These are phyloP conservation scores for Lipomyces sp. DNA, from an alignment of 805 yeast species.

Conservation along the genomic window DNA sequence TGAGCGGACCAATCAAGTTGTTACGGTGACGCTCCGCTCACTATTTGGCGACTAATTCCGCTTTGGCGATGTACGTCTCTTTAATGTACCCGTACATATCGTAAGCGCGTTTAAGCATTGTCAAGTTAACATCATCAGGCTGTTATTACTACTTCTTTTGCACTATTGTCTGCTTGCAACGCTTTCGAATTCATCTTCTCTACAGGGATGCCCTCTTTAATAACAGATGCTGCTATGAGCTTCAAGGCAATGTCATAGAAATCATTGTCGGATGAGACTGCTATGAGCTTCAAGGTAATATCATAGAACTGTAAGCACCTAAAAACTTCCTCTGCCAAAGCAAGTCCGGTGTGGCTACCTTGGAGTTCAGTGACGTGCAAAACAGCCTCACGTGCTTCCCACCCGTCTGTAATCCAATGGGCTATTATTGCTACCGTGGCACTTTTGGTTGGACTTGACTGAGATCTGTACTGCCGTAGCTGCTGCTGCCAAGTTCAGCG, in stretches of 20 bases:
- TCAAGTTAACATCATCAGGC: not conserved
- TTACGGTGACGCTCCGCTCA: too few species aligned
- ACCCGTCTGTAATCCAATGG: constrained; percentile 2
- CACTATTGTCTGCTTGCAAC: not conserved
- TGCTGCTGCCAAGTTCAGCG: too few species aligned
- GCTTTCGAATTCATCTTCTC: not conserved
- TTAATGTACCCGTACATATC: not conserved
- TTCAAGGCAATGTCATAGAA: constrained; percentile 2
- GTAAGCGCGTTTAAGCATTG: not conserved
- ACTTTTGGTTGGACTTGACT: not conserved
- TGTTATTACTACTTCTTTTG: not conserved
- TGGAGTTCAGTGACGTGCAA: constrained; percentile 1
- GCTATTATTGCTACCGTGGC: constrained; percentile 2
- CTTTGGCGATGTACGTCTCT: not conserved
- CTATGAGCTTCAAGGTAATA: constrained; percentile 1
- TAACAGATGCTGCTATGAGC: not conserved
- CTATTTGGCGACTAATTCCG: not conserved
- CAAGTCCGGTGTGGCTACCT: constrained; percentile 1
- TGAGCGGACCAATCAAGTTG: too few species aligned
- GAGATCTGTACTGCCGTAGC: too few species aligned
- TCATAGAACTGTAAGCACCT: constrained; percentile 3
- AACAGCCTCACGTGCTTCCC: constrained; percentile 5
- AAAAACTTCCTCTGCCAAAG: not conserved
- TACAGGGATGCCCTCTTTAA: not conserved
- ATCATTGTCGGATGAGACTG: constrained; percentile 1